Base-by-base conservation (phyloP, 805 yeast species). In the Kockiozyma suomiensis region DNA sequence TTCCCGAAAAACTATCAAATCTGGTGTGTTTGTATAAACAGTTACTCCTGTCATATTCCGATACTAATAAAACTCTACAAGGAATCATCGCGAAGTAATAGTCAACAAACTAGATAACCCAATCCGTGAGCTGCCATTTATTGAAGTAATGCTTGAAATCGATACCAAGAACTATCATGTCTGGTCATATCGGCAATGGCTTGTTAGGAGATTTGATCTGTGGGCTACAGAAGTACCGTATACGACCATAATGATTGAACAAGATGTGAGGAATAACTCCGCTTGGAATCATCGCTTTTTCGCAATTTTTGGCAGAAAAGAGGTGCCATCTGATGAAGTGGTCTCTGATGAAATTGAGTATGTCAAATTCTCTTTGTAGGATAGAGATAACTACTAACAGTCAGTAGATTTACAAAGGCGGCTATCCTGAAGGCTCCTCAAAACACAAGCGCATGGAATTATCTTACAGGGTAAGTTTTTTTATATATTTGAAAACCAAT, bases 91-190 rank as follows among this genome's bases (percentile, higher is more conserved):
- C 58, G 92, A 87, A 69, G 43, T 59, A 37, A 56, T 68, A 17
- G 64, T 63, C 17, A 55, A 59, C 26, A 41, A 47, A 26, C 56
- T 57, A 6, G 48, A 47, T 13, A 35, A 56, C n/a, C 73, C 80
- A 1, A 76, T 74, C 43, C 75, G 85, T 38, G 98, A 94, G 70
- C 78, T 79, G 53, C 86, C 88, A 1, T 79, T 90, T 23, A 76
- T 88, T 43, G 80, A 80, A 41, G 74, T 80, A 49, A 87, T 93
- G 87, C 73, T 94, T 3, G 82, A 81, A 12, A 87, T 84, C 50
- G 99, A 94, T 70, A 72, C 86, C 4, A 94, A 94, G 70, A 94
- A 94, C 75, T 96, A 94, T 73, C 99, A 94, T 69, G 97, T 92
- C 4, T 94, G 99, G 98, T 83, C 97, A 0, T 90, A 91, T 68